phyloP scores from a whole-genome alignment of 2,329 filamentous ascomycete species.

The Dothidotthia symphoricarpi region DNA sequence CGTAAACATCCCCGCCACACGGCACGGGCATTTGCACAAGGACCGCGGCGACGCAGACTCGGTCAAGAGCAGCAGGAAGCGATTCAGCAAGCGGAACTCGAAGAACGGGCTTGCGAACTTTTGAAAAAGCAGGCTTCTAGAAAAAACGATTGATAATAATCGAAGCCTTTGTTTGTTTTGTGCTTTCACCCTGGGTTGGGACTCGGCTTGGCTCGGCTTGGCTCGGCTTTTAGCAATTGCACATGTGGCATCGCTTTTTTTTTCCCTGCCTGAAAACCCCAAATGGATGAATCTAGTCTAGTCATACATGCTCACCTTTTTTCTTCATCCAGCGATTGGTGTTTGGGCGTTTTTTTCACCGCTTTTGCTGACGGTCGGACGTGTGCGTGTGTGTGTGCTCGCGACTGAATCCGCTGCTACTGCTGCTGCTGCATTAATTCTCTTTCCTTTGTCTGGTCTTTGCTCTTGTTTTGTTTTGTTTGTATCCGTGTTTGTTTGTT shows the following conservation, averaged over 20 bases:
- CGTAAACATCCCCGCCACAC: slow-evolving; percentile 54
- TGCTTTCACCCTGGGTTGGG: too few species aligned
- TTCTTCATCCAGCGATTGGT: slow-evolving; percentile 29
- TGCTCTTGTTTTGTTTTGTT: too few species aligned
- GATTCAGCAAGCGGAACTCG: slow-evolving; percentile 88
- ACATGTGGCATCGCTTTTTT: slow-evolving; percentile 11
- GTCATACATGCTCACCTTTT: slow-evolving; percentile 4
- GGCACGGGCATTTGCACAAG: slow-evolving; percentile 50
- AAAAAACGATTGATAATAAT: not conserved
- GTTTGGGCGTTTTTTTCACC: slow-evolving; percentile 18
- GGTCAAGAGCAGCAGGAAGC: slow-evolving; percentile 59
- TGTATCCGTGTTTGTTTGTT: too few species aligned
- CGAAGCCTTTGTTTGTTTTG: too few species aligned
- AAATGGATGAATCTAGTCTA: too few species aligned
- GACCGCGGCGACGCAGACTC: slow-evolving; percentile 53
- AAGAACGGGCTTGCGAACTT: slow-evolving; percentile 94
- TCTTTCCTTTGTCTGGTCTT: too few species aligned
- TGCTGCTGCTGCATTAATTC: too few species aligned
- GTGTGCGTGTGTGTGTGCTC: too few species aligned
- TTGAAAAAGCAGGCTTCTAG: slow-evolving; percentile 2
- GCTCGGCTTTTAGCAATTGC: not conserved
- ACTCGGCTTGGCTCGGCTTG: too few species aligned
- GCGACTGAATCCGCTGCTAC: too few species aligned
- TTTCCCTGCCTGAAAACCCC: too few species aligned
- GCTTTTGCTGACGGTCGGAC: too few species aligned